Conservation (phyloP, 108 stramenopile species). For the Stephanodiscus minutulus region DNA sequence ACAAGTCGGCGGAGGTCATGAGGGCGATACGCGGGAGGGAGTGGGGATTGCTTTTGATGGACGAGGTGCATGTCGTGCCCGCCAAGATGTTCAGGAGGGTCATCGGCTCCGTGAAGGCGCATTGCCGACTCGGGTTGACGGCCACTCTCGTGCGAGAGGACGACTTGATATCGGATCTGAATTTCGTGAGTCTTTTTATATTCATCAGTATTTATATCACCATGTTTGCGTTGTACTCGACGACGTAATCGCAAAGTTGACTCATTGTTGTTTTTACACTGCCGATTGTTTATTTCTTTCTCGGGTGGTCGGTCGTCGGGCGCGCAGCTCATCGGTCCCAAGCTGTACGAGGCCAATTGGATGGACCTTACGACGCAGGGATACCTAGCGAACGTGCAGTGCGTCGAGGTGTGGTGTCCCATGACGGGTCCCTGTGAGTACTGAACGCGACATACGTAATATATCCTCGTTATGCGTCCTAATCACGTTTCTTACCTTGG, state of each 20-base stretch:
- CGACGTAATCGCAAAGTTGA: not conserved
- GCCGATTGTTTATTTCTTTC: not conserved
- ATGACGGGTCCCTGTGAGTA: constrained; percentile 88
- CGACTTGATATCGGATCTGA: constrained; percentile 95
- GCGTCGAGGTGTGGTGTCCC: constrained; percentile 98
- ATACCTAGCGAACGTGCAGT: constrained; percentile 98
- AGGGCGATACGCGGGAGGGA: constrained; percentile 88
- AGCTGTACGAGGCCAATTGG: constrained; percentile 99
- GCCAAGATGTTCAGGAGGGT: constrained; percentile 95
- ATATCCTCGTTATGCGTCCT: too few species aligned
- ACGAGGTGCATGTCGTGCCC: constrained; percentile 97
- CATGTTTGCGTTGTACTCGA: too few species aligned
- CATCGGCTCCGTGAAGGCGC: constrained; percentile 92
- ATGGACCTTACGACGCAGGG: constrained; percentile 98
- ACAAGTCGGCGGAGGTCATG: constrained; percentile 86
- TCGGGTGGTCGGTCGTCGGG: not conserved
- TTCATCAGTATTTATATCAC: not conserved
- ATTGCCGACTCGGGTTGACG: constrained; percentile 97
- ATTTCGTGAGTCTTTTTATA: constrained; percentile 67
- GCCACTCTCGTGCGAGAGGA: constrained; percentile 99
- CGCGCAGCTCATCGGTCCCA: constrained; percentile 89
- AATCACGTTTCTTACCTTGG: not conserved
- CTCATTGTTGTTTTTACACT: not conserved
- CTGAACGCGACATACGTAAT: not conserved
- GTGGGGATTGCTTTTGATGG: constrained; percentile 99